phyloP scores from a whole-genome alignment of 495 filamentous ascomycete species.

The Lophiostoma macrostomum region DNA sequence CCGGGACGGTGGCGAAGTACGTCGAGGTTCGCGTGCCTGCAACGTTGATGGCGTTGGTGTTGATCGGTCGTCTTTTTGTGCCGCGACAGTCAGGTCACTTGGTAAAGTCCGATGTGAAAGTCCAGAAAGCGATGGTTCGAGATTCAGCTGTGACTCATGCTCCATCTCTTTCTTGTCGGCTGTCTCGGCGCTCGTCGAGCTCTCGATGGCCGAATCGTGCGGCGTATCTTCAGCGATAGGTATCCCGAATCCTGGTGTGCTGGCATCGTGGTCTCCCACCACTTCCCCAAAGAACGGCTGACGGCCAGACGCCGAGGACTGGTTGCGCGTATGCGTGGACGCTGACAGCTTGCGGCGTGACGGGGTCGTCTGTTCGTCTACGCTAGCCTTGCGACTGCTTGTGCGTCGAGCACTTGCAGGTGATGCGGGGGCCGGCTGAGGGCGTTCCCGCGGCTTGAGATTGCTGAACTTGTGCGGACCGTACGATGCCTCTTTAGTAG shows the following conservation, averaged over 20 bases:
- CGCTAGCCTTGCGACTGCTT: slow-evolving; percentile 4
- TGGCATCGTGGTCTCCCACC: slow-evolving; percentile 21
- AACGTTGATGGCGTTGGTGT: background rate
- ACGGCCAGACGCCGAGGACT: background rate
- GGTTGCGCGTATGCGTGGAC: slow-evolving; percentile 5
- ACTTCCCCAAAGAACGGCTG: slow-evolving; percentile 34
- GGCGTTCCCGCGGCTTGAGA: slow-evolving; percentile 30
- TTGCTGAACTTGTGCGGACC: slow-evolving; percentile 32
- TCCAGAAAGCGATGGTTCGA: background rate
- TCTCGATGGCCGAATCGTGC: background rate
- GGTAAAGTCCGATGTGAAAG: background rate
- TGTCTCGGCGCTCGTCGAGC: background rate
- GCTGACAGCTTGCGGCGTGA: slow-evolving; percentile 17
- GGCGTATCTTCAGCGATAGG: background rate
- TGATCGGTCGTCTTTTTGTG: background rate
- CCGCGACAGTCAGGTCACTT: slow-evolving; percentile 2
- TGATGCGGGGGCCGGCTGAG: slow-evolving; percentile 27
- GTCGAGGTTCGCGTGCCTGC: slow-evolving; percentile 8
- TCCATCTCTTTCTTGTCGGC: background rate
- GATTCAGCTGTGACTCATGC: background rate
- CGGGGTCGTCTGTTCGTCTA: slow-evolving; percentile 7
- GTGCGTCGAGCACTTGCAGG: slow-evolving; percentile 12
- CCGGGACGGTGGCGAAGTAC: slow-evolving; percentile 24
- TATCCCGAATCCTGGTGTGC: slow-evolving; percentile 30
- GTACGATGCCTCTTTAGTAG: slow-evolving; percentile 26